Evolutionary conservation across 441 rosid genomes (phyloP).

Genomic region (Hura crepitans): DNA sequence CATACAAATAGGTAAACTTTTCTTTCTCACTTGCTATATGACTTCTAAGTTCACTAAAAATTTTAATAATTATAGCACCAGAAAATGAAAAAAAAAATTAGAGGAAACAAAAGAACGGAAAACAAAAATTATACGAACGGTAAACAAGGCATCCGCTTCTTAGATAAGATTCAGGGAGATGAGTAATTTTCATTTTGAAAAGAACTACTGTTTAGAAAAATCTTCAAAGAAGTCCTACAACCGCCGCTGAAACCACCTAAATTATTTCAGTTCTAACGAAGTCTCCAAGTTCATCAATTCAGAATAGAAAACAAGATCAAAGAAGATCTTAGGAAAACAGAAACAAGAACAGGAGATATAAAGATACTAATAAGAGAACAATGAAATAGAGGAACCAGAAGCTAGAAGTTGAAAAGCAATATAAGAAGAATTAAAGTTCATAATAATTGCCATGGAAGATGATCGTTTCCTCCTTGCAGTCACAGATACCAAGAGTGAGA

Average conservation of each 20-base stretch:
- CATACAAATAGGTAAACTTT: background rate
- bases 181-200: background rate
- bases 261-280: background rate
- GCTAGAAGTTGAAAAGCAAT: background rate
- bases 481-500: background rate
- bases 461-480: background rate
- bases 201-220: background rate
- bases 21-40: background rate
- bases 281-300: background rate
- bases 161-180: background rate
- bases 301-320: background rate
- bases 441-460: background rate
- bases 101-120: background rate
- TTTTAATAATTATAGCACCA: background rate
- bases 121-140: background rate
- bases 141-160: background rate
- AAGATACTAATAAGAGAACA: background rate
- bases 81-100: background rate
- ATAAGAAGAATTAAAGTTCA: background rate
- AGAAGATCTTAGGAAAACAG: background rate
- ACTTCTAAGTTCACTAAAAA: background rate
- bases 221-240: background rate
- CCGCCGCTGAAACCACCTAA: background rate
- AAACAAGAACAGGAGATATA: background rate
- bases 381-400: background rate